Evolutionary conservation across 2,329 filamentous ascomycete genomes (phyloP).

Genomic region (Phialemonium atrogriseum): DNA sequence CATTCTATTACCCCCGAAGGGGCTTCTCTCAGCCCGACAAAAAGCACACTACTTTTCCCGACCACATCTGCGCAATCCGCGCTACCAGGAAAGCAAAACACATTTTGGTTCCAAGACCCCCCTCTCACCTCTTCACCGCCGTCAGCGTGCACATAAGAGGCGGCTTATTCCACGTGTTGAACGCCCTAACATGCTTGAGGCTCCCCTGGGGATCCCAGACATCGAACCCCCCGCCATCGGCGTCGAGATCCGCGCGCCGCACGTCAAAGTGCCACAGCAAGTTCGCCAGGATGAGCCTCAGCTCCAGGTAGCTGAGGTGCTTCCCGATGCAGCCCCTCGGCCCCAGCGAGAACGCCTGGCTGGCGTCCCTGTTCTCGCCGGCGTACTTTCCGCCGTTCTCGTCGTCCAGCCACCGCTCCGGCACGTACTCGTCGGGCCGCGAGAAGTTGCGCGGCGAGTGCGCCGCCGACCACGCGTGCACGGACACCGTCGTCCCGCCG

Average conservation of each 20-base stretch:
- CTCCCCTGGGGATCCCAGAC: conserved; percentile 18
- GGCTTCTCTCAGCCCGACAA: no score
- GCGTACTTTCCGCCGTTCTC: conserved; percentile 9
- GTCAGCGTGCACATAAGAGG: conserved; percentile 17
- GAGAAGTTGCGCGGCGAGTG: conserved; percentile 19
- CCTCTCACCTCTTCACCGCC: conserved; percentile 10
- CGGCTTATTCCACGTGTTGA: conserved; percentile 20
- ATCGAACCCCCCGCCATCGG: conserved; percentile 13
- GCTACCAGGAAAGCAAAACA: no score
- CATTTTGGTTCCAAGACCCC: no score
- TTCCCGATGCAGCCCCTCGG: conserved; percentile 7
- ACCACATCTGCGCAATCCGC: no score
- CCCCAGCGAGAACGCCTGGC: conserved; percentile 6
- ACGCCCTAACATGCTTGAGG: conserved; percentile 15
- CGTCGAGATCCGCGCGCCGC: conserved; percentile 9
- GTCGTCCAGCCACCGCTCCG: conserved; percentile 22
- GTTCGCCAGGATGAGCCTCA: conserved; percentile 13
- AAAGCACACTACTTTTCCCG: no score
- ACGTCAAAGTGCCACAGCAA: conserved; percentile 18
- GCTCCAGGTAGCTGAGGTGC: conserved; percentile 10
- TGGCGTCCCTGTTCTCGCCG: conserved; percentile 7
- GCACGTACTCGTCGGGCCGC: conserved; percentile 16
- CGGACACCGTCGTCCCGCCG: conserved; percentile 29
- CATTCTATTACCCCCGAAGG: no score
- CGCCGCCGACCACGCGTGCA: conserved; percentile 10